Percentiles rank a stretch among this genome's conserved stretches.
phyloP scores from a whole-genome alignment of 208 protist genomes.

The Trypanosoma brucei region DNA sequence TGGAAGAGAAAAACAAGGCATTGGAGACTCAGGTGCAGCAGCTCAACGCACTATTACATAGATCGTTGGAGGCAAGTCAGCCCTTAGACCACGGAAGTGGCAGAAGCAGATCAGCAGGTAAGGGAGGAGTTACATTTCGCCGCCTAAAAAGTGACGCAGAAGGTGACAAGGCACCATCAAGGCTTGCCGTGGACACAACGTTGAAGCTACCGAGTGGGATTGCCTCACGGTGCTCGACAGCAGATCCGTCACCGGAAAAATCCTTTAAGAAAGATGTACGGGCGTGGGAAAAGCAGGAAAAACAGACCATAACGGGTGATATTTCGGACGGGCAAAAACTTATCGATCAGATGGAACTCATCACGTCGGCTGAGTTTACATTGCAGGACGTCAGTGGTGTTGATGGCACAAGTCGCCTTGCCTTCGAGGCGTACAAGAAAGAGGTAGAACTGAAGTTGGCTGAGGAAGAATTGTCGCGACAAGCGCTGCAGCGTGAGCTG shows the following conservation, averaged over 20 bases:
- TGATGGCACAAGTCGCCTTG: neutral
- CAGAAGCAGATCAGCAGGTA: neutral
- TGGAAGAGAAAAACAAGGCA: slow-evolving; percentile 15
- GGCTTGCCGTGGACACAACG: neutral
- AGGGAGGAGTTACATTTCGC: neutral
- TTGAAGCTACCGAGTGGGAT: neutral
- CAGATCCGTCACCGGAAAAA: neutral
- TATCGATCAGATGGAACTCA: neutral
- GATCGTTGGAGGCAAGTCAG: neutral
- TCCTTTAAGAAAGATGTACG: neutral
- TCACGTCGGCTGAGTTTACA: neutral
- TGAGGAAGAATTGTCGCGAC: neutral
- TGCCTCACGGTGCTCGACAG: neutral
- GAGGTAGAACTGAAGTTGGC: neutral
- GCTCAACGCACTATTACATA: neutral
- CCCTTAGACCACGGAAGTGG: neutral
- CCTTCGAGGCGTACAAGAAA: slow-evolving; percentile 8
- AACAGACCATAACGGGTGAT: neutral
- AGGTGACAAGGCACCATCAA: neutral
- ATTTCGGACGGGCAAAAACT: slow-evolving; percentile 1
- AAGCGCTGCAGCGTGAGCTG: slow-evolving; percentile 6
- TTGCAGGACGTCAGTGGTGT: slow-evolving; percentile 5
- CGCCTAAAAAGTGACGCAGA: neutral
- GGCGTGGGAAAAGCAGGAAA: neutral
- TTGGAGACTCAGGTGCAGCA: slow-evolving; percentile 11